A percentile compares a stretch with the other conserved stretches of the same genome.
Conservation (phyloP, 2,329 filamentous ascomycete species). For the Ambrosiella xylebori region DNA sequence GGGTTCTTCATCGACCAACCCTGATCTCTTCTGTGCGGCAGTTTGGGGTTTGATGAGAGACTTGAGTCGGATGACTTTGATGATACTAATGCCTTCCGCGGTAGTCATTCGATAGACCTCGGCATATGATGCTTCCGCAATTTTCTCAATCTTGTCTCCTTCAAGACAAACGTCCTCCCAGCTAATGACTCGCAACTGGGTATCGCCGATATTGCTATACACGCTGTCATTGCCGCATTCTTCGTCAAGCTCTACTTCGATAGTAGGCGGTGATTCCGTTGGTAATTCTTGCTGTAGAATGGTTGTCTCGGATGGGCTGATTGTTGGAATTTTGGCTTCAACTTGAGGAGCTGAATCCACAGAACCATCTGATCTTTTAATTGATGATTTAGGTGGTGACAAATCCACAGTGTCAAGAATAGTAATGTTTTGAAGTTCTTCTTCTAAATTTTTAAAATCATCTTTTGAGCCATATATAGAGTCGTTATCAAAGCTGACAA, state of each 20-base stretch:
- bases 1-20: constrained; percentile 41
- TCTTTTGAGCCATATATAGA: neutral
- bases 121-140: constrained; percentile 49
- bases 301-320: neutral
- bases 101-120: constrained; percentile 49
- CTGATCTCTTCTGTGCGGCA: constrained; percentile 34
- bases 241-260: neutral
- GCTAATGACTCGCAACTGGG: constrained; percentile 26
- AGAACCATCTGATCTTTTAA: neutral
- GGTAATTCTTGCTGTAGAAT: neutral
- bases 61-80: constrained; percentile 44
- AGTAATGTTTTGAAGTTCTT: constrained; percentile 1
- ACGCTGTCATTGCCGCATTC: constrained; percentile 6
- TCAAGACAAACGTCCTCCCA: constrained; percentile 42
- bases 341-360: neutral
- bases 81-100: constrained; percentile 41
- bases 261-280: neutral
- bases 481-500: neutral
- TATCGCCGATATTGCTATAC: constrained; percentile 10
- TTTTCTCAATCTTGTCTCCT: constrained; percentile 39
- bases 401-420: constrained; percentile 1
- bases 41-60: constrained; percentile 42
- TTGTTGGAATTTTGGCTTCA: neutral
- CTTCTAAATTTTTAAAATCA: neutral
- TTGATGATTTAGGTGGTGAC: constrained; percentile 1